Evolutionary conservation across 352 stramenopile species (phyloP), one percentile per base, ranked within the genome.

Genomic region (Phytophthora constricta): DNA sequence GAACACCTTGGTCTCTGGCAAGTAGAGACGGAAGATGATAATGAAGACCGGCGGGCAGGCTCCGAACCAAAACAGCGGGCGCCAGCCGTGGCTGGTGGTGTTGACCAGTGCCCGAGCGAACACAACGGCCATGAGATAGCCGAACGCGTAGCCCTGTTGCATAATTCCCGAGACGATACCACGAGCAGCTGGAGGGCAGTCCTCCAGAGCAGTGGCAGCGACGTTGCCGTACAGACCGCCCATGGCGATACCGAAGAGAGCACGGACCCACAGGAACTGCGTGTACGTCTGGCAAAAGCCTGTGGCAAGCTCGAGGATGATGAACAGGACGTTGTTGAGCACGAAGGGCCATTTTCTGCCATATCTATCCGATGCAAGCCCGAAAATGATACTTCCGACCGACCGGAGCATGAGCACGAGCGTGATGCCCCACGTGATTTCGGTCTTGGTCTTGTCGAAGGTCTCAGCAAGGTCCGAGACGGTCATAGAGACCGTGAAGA

Each of bases 381-480:
- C 78, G 42, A 84, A 87, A 23, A 67, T 74, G 23, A 79, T 74
- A 1, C 73, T 62, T 0, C 78, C 78, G 8, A 87, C 70, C 0
- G 78, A 82, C 0, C 78, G 75, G 11, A 84, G 59, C 75, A 84
- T 87, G 57, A 87, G 76, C 39, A 80, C 77, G 34, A 87, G 64
- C 8, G 78, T 82, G 42, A 87, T 87, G 1, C 78, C 78, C 78
- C 78, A 87, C 28, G 78, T 87, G 31, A 87, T 80, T 47, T 87
- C 72, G 10, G 72, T 70, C 39, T 82, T 82, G 33, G 62, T 68
- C 49, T 79, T 79, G 45, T 42, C 67, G 58, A 84, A 87, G 25
- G 68, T 72, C 53, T 84, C 50, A 22, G 75, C 72, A n/a, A 87
- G 60, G 0, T 87, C 78, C 5, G 76, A 80, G 52, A 87, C 52